Evolutionary conservation across 78 protist genomes (phyloP).

Genomic region (Chrysochromulina tobinii): DNA sequence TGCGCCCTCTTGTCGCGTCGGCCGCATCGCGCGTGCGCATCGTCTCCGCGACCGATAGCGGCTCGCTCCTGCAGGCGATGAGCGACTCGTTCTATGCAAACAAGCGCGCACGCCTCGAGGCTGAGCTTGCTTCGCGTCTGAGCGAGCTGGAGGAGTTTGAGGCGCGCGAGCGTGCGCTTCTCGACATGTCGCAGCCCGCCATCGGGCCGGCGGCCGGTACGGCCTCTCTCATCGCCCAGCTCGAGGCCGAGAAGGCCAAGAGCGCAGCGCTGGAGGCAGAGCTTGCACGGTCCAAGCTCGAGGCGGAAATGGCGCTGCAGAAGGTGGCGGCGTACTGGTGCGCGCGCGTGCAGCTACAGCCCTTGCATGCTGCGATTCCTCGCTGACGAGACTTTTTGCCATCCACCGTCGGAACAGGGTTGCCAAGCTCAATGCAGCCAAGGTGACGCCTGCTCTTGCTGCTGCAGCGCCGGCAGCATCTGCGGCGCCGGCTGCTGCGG

Average conservation of each 20-base stretch:
- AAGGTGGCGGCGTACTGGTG: background rate
- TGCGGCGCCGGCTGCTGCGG: background rate
- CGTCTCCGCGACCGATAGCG: too few species aligned
- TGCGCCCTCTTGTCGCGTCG: too few species aligned
- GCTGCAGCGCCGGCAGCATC: background rate
- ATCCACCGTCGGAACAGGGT: background rate
- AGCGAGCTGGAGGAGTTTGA: background rate
- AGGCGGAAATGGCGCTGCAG: background rate
- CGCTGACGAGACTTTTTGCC: too few species aligned
- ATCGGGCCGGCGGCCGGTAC: background rate
- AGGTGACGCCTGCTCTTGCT: background rate
- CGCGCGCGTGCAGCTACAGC: too few species aligned
- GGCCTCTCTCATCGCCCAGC: background rate
- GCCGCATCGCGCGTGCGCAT: too few species aligned
- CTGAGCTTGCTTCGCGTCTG: background rate
- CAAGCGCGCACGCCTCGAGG: background rate
- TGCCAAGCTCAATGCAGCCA: background rate
- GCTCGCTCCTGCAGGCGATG: background rate
- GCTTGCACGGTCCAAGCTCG: background rate
- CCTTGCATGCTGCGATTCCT: too few species aligned
- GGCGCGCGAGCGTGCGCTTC: background rate
- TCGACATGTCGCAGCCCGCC: background rate
- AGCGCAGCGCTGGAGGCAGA: background rate
- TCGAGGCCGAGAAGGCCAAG: background rate
- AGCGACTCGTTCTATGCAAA: background rate